Base-by-base conservation (phyloP, 179 eudicot species). In the Drosera spatulata region DNA sequence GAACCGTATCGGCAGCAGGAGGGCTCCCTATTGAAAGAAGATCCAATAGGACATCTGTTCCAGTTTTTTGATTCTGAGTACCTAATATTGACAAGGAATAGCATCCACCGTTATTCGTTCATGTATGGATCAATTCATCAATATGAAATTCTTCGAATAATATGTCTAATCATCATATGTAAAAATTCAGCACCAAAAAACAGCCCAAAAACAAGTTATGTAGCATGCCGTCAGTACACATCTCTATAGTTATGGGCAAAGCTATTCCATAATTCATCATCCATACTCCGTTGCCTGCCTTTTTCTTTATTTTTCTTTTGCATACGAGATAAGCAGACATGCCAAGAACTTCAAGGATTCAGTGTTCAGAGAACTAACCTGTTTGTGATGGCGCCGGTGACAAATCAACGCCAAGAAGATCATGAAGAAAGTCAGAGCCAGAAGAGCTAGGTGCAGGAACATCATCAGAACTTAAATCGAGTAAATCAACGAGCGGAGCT, bases 401-500 rank as follows among this genome's bases (percentile, higher is more conserved):
- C 42, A 84, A 50, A 76, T 83, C 90, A 43, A 80, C 89, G 67
- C 95, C 97, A 68, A 93, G 95, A 68, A 93, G 88, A 69, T 93
- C 99, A 65, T 86, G 82, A 60, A 93, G 96, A 78, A 86, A 84
- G 75, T 85, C 75, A 50, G 80, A 78, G 43, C 90, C 95, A 65
- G 99, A 84, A 48, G 94, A 75, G 76, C 85, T 86, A 60, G 87
- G 82, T 60, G 75, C 85, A 4, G 84, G 88, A 12, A 64, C 74
- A 59, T 89, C 99, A 71, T 93, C 97, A 39, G 85, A 77, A 69
- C 79, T 78, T 43, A 93, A 76, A 77, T 93, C 99, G 58, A 93
- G 95, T 63, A 93, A 83, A 78, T 93, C 99, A 69, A 93, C 90
- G 69, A 93, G 88, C 54, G 99, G 95, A 56, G 96, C 82, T 71